These are phyloP conservation scores for Telfairia occidentalis DNA, from an alignment of 331 rosid genomes.

Conservation along the genomic window DNA sequence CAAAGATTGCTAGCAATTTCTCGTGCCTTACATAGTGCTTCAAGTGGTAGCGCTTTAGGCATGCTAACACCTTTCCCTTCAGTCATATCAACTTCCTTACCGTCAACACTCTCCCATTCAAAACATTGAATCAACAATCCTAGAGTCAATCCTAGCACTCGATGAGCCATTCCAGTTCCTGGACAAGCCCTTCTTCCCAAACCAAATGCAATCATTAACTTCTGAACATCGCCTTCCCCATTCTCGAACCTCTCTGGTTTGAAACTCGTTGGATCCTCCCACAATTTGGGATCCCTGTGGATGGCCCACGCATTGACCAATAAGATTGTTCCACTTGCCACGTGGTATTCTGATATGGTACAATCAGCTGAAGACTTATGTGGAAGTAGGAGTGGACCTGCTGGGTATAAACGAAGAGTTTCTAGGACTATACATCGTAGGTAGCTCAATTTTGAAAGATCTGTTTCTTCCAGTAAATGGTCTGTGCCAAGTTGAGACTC, in stretches of 20 bases:
- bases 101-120: constrained; percentile 7
- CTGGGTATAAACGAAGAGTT: constrained; percentile 6
- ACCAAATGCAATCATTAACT: constrained; percentile 14
- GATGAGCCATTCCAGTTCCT: neutral
- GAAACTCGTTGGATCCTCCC: constrained; percentile 13
- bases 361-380: constrained; percentile 12
- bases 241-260: constrained; percentile 17
- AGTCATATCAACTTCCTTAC: neutral
- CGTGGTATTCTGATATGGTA: neutral
- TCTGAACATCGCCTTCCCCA: neutral
- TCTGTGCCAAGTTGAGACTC: neutral
- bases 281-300: constrained; percentile 11
- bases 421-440: neutral
- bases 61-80: neutral
- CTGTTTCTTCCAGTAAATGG: neutral
- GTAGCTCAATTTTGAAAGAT: constrained; percentile 9
- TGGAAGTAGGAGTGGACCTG: constrained; percentile 8
- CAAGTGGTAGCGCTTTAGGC: neutral
- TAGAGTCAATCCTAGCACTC: neutral
- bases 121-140: constrained; percentile 13
- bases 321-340: constrained; percentile 4
- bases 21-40: neutral
- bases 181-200: constrained; percentile 15
- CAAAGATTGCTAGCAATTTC: neutral
- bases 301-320: constrained; percentile 20